phyloP scores from a whole-genome alignment of 176 grass and related monocot genomes.

The Carex parvula region DNA sequence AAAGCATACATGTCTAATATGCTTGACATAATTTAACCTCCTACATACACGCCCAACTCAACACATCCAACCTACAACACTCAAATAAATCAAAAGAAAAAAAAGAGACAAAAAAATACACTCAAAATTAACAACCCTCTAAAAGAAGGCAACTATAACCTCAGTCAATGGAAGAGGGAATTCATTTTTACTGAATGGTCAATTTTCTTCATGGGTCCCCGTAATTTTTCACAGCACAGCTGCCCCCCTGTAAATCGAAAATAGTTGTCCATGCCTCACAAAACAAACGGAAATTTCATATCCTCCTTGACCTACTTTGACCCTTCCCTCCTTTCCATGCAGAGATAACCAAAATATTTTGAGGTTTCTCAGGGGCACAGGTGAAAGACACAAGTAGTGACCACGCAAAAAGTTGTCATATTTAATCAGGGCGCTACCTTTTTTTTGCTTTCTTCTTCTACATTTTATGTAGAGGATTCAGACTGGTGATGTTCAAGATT shows the following conservation, averaged over 20 bases:
- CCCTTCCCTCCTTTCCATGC: background rate
- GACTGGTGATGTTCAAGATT: slow-evolving; percentile 92
- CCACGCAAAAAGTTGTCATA: background rate
- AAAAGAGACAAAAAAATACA: background rate
- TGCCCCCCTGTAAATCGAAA: background rate
- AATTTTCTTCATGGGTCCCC: background rate
- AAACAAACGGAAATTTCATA: background rate
- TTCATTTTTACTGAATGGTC: background rate
- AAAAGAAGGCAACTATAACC: slow-evolving; percentile 8
- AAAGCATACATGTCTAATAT: slow-evolving; percentile 6
- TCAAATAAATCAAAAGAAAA: slow-evolving; percentile 6
- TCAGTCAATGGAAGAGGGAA: background rate
- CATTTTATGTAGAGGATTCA: slow-evolving; percentile 46
- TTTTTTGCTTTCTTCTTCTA: background rate
- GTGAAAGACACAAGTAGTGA: background rate
- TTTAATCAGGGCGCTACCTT: background rate
- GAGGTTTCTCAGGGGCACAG: background rate
- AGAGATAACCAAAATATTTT: background rate
- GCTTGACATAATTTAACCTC: slow-evolving; percentile 28
- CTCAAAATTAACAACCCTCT: slow-evolving; percentile 12
- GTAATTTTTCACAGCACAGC: slow-evolving; percentile 1
- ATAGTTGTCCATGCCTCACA: slow-evolving; percentile 12
- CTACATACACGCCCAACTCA: slow-evolving; percentile 15
- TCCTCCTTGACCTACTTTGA: background rate
- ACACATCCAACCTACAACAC: slow-evolving; percentile 14